phyloP scores from a whole-genome alignment of 2,329 filamentous ascomycete genomes.

The Phoma herbarum region DNA sequence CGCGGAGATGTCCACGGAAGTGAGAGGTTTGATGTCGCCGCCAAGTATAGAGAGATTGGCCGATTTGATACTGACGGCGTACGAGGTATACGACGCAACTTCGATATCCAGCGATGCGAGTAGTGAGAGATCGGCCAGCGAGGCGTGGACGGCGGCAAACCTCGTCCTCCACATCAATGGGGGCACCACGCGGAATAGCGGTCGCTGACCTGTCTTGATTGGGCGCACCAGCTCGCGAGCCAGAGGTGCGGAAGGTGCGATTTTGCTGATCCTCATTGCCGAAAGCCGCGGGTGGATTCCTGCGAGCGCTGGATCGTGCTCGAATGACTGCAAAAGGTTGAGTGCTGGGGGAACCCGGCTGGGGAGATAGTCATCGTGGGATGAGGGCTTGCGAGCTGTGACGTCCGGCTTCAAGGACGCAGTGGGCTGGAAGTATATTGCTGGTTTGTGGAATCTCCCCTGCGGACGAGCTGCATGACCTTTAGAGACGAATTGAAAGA shows the following conservation, averaged over 20 bases:
- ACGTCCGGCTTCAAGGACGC: conserved; percentile 65
- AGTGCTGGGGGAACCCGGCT: conserved; percentile 74
- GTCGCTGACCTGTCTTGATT: conserved; percentile 69
- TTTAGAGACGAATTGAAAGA: conserved; percentile 15
- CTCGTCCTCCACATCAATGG: conserved; percentile 76
- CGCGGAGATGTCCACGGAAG: conserved; percentile 62
- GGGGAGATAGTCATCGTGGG: conserved; percentile 70
- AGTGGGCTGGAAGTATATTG: conserved; percentile 68
- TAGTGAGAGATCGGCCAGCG: conserved; percentile 60
- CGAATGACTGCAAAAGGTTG: conserved; percentile 80
- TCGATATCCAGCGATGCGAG: conserved; percentile 78
- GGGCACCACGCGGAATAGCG: conserved; percentile 71
- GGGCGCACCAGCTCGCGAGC: conserved; percentile 69
- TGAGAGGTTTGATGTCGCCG: conserved; percentile 64
- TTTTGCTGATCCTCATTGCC: conserved; percentile 76
- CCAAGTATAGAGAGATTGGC: conserved; percentile 67
- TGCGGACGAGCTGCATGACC: conserved; percentile 53
- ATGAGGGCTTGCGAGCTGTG: conserved; percentile 53
- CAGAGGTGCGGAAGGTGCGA: conserved; percentile 71
- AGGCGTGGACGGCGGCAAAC: conserved; percentile 72
- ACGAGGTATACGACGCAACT: conserved; percentile 74
- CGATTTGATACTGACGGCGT: conserved; percentile 68
- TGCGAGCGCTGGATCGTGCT: conserved; percentile 68
- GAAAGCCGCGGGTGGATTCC: conserved; percentile 73
- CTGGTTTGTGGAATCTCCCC: conserved; percentile 71